These are phyloP conservation scores for Pythium brachiatum DNA, from an alignment of 352 stramenopile species.

Conservation along the genomic window DNA sequence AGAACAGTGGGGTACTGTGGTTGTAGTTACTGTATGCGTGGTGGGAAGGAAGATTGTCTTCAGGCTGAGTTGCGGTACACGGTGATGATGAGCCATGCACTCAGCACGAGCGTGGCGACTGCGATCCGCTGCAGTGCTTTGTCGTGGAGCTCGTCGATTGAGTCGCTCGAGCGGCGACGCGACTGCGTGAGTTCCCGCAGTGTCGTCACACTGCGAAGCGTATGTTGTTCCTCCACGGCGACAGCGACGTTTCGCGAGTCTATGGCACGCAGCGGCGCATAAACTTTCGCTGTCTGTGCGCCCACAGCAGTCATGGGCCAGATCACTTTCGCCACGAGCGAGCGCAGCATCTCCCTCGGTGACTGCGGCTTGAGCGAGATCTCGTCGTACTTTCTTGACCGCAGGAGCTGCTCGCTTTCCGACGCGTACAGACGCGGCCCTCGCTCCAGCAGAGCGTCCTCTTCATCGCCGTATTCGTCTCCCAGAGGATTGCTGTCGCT, in stretches of 20 bases:
- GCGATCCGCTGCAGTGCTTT: conserved; percentile 35
- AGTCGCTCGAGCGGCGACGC: conserved; percentile 30
- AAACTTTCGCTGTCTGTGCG: conserved; percentile 25
- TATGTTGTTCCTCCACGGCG: conserved; percentile 12
- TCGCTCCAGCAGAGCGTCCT: conserved; percentile 3
- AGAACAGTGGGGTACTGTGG: neutral
- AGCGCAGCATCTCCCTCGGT: conserved; percentile 10
- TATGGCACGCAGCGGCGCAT: neutral
- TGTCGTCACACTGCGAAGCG: conserved; percentile 21
- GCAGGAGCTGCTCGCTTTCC: conserved; percentile 13
- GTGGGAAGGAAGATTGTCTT: neutral
- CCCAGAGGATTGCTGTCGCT: conserved; percentile 10
- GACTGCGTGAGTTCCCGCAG: conserved; percentile 17
- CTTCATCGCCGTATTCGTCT: conserved; percentile 7
- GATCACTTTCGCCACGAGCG: conserved; percentile 21
- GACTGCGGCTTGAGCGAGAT: conserved; percentile 15
- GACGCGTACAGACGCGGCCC: neutral
- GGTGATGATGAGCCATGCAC: conserved; percentile 34
- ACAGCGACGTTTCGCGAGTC: neutral
- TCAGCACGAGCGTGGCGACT: conserved; percentile 30
- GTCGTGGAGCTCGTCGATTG: conserved; percentile 39
- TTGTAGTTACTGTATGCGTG: conserved; percentile 5
- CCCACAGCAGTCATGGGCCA: conserved; percentile 26
- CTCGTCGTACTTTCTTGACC: conserved; percentile 14
- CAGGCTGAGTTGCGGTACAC: conserved; percentile 29